Percentiles rank a stretch among this genome's conserved stretches.
Evolutionary conservation across 1,284 basidiomycete genomes (phyloP).

Genomic region (Pseudomicrostroma phylloplanum): DNA sequence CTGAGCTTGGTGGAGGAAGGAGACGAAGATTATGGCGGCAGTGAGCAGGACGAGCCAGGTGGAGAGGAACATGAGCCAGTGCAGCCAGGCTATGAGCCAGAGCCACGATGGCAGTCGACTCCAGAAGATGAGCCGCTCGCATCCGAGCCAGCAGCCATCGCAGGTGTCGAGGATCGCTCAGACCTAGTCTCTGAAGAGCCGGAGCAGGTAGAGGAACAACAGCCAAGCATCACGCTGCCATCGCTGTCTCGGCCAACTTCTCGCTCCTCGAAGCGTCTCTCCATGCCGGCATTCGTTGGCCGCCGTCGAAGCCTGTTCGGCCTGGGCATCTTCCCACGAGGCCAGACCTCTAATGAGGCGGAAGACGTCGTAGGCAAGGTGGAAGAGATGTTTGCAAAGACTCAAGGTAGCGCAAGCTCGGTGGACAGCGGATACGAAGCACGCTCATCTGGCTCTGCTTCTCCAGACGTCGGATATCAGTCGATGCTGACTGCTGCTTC

Average conservation of each 20-base stretch:
- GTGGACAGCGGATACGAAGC: neutral
- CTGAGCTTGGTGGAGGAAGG: neutral
- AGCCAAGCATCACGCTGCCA: neutral
- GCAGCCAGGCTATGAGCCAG: too few species aligned
- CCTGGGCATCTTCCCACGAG: neutral
- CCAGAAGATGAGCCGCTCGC: neutral
- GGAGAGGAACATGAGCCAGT: too few species aligned
- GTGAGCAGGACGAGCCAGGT: neutral
- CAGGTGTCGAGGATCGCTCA: neutral
- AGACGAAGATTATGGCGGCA: neutral
- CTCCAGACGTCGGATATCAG: neutral
- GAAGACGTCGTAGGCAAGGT: slow-evolving; percentile 7
- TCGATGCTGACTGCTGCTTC: neutral
- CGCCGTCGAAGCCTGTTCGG: neutral
- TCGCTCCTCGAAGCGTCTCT: neutral
- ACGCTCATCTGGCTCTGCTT: neutral
- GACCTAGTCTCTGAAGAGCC: neutral
- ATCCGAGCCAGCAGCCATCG: neutral
- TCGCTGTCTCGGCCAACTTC: neutral
- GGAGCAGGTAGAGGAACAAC: neutral
- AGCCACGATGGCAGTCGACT: too few species aligned
- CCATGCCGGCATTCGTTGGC: neutral
- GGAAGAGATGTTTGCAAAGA: neutral
- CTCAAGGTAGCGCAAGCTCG: neutral
- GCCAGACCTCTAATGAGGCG: neutral